phyloP scores from a whole-genome alignment of 805 yeast genomes.

The Metschnikowia lachancei region DNA sequence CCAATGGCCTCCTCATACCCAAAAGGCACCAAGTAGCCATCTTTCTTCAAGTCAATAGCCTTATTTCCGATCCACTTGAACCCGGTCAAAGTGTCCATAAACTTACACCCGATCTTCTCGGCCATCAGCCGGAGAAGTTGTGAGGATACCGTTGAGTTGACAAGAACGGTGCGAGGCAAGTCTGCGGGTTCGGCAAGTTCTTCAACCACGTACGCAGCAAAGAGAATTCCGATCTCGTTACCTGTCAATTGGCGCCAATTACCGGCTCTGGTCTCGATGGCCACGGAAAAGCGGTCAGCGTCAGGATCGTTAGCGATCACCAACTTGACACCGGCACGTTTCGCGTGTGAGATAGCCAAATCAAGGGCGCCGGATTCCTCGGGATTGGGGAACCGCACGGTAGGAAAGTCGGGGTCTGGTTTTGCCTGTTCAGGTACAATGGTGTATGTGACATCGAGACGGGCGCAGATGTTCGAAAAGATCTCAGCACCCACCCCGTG shows the following conservation, averaged over 20 bases:
- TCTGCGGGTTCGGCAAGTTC: constrained; percentile 24
- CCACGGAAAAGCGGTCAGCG: constrained; percentile 90
- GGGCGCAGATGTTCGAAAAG: constrained; percentile 41
- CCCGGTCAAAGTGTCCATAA: constrained; percentile 85
- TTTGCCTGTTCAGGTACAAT: constrained; percentile 60
- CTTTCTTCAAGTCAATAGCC: constrained; percentile 64
- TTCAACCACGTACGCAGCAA: constrained; percentile 63
- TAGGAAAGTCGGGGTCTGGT: constrained; percentile 85
- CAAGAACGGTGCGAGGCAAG: constrained; percentile 46
- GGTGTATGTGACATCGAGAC: constrained; percentile 34
- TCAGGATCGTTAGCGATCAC: constrained; percentile 95
- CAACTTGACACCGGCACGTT: constrained; percentile 43
- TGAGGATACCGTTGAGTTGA: constrained; percentile 91
- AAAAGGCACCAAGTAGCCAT: constrained; percentile 75
- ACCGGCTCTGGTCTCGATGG: constrained; percentile 47
- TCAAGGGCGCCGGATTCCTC: constrained; percentile 91
- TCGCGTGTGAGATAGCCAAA: constrained; percentile 64
- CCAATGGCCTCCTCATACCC: constrained; percentile 97
- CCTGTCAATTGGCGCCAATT: constrained; percentile 84
- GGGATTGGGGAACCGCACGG: constrained; percentile 91
- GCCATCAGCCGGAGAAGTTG: constrained; percentile 76
- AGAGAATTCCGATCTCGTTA: constrained; percentile 82
- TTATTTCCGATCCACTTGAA: constrained; percentile 96
- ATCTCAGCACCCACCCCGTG: constrained; percentile 88
- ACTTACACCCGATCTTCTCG: constrained; percentile 53